A percentile compares a stretch with the other conserved stretches of the same genome.
Evolutionary conservation across 495 filamentous ascomycete genomes (phyloP).

Genomic region (Talaromyces nanjingensis): DNA sequence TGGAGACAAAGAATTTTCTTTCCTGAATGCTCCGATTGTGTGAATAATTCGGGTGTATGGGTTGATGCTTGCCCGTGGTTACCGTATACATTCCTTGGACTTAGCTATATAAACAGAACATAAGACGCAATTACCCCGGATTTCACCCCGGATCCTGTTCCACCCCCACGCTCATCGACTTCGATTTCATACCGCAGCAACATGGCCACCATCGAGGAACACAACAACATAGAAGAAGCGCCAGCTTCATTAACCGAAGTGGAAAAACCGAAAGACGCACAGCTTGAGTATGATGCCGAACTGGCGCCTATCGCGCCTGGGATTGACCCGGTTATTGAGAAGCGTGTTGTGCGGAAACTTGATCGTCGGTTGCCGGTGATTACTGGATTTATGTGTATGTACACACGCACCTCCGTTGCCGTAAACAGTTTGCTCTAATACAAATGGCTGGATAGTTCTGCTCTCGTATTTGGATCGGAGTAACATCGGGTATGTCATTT

Average conservation of each 20-base stretch:
- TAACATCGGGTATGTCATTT: slow-evolving; percentile 49
- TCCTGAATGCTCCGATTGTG: not conserved
- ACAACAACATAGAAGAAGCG: not conserved
- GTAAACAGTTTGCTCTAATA: slow-evolving; percentile 3
- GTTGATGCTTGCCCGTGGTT: not conserved
- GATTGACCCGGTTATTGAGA: slow-evolving; percentile 50
- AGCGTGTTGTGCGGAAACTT: slow-evolving; percentile 50
- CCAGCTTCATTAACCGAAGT: not conserved
- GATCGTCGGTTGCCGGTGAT: slow-evolving; percentile 47
- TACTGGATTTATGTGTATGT: slow-evolving; percentile 46
- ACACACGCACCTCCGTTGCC: not conserved
- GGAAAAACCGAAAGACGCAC: not conserved
- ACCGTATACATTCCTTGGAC: not conserved
- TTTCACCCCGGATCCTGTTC: not conserved
- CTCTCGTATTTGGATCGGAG: slow-evolving; percentile 62
- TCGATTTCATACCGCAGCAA: not conserved
- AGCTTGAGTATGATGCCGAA: slow-evolving; percentile 4
- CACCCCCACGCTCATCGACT: not conserved
- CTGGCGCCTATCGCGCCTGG: not conserved
- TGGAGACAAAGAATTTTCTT: not conserved
- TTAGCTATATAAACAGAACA: not conserved
- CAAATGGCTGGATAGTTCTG: slow-evolving; percentile 40
- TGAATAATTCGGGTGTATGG: not conserved
- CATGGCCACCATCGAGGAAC: not conserved
- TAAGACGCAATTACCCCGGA: not conserved